Conservation (phyloP, 1,284 basidiomycete genomes). For the Moesziomyces sp. region DNA sequence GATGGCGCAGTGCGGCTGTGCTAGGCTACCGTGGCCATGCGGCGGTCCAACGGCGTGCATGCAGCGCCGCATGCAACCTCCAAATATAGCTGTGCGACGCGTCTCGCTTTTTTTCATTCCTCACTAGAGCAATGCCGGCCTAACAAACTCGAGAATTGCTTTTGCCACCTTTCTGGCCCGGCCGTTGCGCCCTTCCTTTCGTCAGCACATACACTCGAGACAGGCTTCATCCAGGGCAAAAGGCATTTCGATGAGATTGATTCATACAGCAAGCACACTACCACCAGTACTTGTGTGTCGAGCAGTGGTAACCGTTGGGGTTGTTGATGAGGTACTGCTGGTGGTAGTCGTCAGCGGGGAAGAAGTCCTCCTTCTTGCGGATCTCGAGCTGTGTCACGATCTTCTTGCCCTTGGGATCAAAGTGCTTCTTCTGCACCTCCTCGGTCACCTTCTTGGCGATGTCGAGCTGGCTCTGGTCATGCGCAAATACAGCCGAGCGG, state of each 20-base stretch:
- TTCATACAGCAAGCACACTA: not conserved
- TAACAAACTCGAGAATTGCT: not conserved
- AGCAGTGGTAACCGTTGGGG: slow-evolving; percentile 62
- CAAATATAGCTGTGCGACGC: not conserved
- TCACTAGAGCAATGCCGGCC: too few species aligned
- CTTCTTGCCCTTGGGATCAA: slow-evolving; percentile 74
- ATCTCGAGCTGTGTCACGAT: slow-evolving; percentile 76
- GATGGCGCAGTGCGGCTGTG: not conserved
- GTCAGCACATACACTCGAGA: not conserved
- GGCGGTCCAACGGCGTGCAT: not conserved
- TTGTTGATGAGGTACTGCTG: slow-evolving; percentile 64
- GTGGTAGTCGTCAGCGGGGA: slow-evolving; percentile 64
- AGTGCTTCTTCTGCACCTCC: slow-evolving; percentile 85
- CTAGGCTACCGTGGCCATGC: not conserved
- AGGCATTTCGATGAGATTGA: not conserved
- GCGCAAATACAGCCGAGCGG: slow-evolving; percentile 89
- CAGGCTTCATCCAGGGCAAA: not conserved
- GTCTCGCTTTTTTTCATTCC: not conserved
- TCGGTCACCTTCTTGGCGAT: slow-evolving; percentile 82
- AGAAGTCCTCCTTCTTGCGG: slow-evolving; percentile 32
- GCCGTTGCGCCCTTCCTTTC: too few species aligned
- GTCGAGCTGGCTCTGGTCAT: slow-evolving; percentile 79
- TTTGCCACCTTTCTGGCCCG: not conserved
- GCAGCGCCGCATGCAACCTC: not conserved
- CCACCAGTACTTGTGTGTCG: slow-evolving; percentile 54